phyloP scores from a whole-genome alignment of 2,329 filamentous ascomycete genomes.

The Colletotrichum lentis region DNA sequence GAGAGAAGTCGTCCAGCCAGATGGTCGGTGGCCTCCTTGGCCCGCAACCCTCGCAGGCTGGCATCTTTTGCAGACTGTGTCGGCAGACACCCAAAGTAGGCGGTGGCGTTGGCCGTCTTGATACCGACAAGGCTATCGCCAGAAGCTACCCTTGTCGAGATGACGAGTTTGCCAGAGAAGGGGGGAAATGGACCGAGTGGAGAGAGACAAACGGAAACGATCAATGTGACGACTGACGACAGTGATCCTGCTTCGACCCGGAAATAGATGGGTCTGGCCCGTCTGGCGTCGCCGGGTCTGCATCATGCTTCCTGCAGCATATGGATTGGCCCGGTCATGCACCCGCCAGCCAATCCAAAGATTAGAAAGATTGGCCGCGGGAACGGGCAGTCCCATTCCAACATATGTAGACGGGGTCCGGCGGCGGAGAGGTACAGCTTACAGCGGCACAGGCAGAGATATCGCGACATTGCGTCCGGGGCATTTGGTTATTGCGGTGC shows the following conservation, averaged over 20 bases:
- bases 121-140: slow-evolving; percentile 11
- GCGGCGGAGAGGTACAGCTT: neutral
- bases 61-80: neutral
- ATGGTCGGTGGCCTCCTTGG: slow-evolving; percentile 5
- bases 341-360: neutral
- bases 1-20: neutral
- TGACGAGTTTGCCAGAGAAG: neutral
- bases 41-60: neutral
- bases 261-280: neutral
- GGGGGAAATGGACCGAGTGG: neutral
- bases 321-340: slow-evolving; percentile 4
- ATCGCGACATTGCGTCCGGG: neutral
- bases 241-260: slow-evolving; percentile 6
- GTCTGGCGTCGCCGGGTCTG: slow-evolving; percentile 24
- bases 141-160: neutral
- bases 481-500: neutral
- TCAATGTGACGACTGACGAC: neutral
- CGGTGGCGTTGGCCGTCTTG: slow-evolving; percentile 9
- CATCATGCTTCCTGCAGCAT: slow-evolving; percentile 10
- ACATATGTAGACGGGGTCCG: neutral
- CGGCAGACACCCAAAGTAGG: neutral
- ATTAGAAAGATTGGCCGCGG: slow-evolving; percentile 2
- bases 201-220: neutral
- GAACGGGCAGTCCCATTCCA: neutral
- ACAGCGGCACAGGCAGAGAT: neutral